Conservation (phyloP, 305 asterid genomes). For the Ruellia speciosa region DNA sequence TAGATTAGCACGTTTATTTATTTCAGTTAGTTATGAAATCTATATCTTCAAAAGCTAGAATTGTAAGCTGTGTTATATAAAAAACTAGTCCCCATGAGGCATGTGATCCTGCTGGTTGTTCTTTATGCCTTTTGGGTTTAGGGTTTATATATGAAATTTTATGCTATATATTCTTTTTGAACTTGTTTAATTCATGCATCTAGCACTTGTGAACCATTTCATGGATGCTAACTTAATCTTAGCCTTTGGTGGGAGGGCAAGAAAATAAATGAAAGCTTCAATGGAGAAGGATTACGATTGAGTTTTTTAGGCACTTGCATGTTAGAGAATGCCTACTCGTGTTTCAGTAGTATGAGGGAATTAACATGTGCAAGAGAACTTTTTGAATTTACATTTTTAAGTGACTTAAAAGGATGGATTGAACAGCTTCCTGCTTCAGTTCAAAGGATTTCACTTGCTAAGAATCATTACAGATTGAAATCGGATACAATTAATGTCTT, state of each 20-base stretch:
- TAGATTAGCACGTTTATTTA: conserved; percentile 2
- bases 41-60: conserved; percentile 1
- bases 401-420: too few species aligned
- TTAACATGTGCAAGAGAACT: too few species aligned
- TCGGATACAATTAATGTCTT: not conserved
- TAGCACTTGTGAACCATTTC: not conserved
- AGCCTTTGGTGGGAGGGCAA: not conserved
- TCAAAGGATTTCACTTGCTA: too few species aligned
- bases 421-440: not conserved
- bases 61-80: not conserved
- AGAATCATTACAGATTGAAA: too few species aligned
- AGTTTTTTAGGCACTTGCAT: not conserved
- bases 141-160: too few species aligned
- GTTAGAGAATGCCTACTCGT: not conserved
- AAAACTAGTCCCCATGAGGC: not conserved
- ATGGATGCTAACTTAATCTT: not conserved
- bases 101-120: not conserved
- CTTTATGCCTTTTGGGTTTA: too few species aligned
- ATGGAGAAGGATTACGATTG: not conserved
- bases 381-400: too few species aligned
- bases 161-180: too few species aligned
- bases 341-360: too few species aligned
- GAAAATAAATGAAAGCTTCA: not conserved
- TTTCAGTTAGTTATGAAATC: not conserved
- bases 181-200: not conserved